A percentile compares a stretch with the other conserved stretches of the same genome.
Conservation (phyloP, 129 eudicot species). For the Lactuca saligna region DNA sequence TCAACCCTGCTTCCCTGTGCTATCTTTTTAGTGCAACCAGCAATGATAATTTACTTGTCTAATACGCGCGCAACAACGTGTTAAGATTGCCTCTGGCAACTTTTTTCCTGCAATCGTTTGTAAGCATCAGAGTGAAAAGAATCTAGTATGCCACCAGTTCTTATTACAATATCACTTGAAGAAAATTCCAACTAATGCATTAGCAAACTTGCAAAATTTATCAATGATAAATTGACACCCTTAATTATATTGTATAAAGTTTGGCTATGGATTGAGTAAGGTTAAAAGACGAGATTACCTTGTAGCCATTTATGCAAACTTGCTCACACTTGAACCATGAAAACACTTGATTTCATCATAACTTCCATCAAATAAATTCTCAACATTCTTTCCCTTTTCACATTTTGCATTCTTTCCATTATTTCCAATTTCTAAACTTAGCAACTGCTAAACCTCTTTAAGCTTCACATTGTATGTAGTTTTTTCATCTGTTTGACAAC, state of each 20-base stretch:
- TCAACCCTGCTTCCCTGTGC: no score
- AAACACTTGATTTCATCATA: slow-evolving; percentile 70
- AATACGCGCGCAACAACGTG: no score
- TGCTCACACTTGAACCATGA: slow-evolving; percentile 76
- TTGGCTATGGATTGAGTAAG: background rate
- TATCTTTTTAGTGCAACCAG: no score
- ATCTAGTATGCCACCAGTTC: slow-evolving; percentile 87
- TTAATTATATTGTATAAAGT: slow-evolving; percentile 1
- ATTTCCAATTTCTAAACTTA: slow-evolving; percentile 54
- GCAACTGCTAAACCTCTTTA: slow-evolving; percentile 82
- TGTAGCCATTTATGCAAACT: slow-evolving; percentile 95
- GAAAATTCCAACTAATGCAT: slow-evolving; percentile 65
- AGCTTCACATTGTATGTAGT: slow-evolving; percentile 73
- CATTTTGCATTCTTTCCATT: slow-evolving; percentile 49
- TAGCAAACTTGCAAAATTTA: slow-evolving; percentile 65
- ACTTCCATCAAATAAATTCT: slow-evolving; percentile 43
- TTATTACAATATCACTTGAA: slow-evolving; percentile 70
- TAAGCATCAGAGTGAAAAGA: slow-evolving; percentile 70
- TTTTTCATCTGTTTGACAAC: slow-evolving; percentile 73
- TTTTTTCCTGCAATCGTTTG: no score
- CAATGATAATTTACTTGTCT: no score
- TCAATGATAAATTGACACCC: background rate
- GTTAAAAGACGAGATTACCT: slow-evolving; percentile 47
- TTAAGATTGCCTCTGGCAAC: no score
- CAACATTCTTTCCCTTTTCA: slow-evolving; percentile 84